phyloP scores from a whole-genome alignment of 495 filamentous ascomycete species.

The Xylaria curta region DNA sequence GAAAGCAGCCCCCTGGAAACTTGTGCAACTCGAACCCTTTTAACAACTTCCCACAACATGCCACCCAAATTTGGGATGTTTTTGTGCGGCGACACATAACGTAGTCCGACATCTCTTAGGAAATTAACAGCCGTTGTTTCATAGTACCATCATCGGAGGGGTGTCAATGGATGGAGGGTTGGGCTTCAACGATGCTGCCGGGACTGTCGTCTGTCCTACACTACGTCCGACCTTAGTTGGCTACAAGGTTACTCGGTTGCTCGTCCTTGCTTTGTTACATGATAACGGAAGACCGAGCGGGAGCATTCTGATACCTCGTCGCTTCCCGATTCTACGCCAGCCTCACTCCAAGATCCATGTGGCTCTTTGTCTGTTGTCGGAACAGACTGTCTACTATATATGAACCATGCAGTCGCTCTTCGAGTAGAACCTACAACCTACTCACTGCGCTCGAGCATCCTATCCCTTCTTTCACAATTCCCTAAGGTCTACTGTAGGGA shows the following conservation, averaged over 20 bases:
- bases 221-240: constrained; percentile 19
- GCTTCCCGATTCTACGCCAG: constrained; percentile 17
- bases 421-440: constrained; percentile 1
- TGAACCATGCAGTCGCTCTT: constrained; percentile 23
- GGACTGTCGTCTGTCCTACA: constrained; percentile 25
- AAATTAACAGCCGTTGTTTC: constrained; percentile 15
- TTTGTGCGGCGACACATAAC: constrained; percentile 19
- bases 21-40: constrained; percentile 3
- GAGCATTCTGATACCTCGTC: background rate
- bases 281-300: constrained; percentile 1
- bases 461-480: constrained; percentile 2
- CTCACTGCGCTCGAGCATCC: background rate
- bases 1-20: background rate
- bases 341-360: constrained; percentile 20
- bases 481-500: background rate
- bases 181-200: constrained; percentile 29
- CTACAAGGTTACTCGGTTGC: constrained; percentile 6
- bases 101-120: constrained; percentile 8
- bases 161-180: constrained; percentile 19
- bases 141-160: constrained; percentile 13
- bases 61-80: background rate
- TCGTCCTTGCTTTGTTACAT: constrained; percentile 19
- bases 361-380: background rate
- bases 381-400: constrained; percentile 16
- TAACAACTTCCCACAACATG: constrained; percentile 15